Evolutionary conservation across 2,329 filamentous ascomycete species (phyloP).

Genomic region (Periconia digitata): DNA sequence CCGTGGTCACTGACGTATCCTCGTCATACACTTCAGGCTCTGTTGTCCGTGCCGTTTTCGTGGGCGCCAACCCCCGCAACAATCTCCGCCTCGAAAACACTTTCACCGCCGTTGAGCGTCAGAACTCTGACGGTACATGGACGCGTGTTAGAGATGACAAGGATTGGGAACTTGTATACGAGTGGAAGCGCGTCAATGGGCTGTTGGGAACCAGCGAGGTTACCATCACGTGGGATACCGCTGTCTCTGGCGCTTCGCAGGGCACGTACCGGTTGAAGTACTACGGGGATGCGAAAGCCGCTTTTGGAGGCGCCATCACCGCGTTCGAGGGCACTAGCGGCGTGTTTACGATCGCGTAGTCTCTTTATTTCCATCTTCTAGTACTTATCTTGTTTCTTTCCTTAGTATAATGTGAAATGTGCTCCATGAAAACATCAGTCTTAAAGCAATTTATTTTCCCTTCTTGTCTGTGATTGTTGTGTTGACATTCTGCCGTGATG

Average conservation of each 20-base stretch:
- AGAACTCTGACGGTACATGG: slow-evolving; percentile 60
- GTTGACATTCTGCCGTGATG: too few relatives aligned
- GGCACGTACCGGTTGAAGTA: slow-evolving; percentile 81
- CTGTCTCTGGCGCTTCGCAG: slow-evolving; percentile 45
- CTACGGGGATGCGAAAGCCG: slow-evolving; percentile 77
- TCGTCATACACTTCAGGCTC: slow-evolving; percentile 62
- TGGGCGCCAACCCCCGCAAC: slow-evolving; percentile 88
- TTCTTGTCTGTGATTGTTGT: too few relatives aligned
- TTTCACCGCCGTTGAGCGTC: slow-evolving; percentile 73
- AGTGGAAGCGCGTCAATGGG: slow-evolving; percentile 73
- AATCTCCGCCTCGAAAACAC: slow-evolving; percentile 78
- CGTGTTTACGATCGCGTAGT: slow-evolving; percentile 18
- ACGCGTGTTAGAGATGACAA: slow-evolving; percentile 66
- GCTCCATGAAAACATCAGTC: too few relatives aligned
- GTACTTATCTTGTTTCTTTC: not conserved
- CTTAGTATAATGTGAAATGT: too few relatives aligned
- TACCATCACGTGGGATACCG: slow-evolving; percentile 75
- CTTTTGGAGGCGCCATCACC: slow-evolving; percentile 61
- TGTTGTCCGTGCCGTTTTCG: slow-evolving; percentile 68
- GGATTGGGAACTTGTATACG: slow-evolving; percentile 82
- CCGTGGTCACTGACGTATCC: slow-evolving; percentile 59
- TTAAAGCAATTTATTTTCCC: too few relatives aligned
- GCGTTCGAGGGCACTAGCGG: slow-evolving; percentile 54
- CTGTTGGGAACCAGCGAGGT: slow-evolving; percentile 77
- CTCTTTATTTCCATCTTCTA: not conserved